Conservation (phyloP, 805 yeast genomes). For the Zygotorulaspora danielsina region DNA sequence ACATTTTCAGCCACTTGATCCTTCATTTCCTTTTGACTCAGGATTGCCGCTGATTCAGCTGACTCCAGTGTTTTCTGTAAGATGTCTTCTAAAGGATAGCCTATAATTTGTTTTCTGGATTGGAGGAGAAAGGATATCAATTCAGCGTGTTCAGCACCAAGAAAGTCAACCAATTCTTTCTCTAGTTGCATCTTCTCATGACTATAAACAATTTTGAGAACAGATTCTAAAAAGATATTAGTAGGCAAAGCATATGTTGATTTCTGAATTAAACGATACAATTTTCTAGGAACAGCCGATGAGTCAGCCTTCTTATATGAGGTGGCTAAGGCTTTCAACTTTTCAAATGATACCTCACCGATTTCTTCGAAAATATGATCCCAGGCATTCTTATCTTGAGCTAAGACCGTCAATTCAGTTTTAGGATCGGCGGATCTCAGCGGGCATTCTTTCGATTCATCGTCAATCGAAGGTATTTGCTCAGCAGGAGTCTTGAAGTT, state of each 20-base stretch:
- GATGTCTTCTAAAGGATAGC: conserved; percentile 20
- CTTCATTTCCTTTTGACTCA: conserved; percentile 54
- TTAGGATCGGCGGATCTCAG: conserved; percentile 33
- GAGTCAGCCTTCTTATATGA: conserved; percentile 14
- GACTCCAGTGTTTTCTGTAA: conserved; percentile 19
- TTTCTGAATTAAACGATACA: conserved; percentile 16
- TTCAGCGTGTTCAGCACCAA: conserved; percentile 86
- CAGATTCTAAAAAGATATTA: conserved; percentile 33
- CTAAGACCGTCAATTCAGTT: conserved; percentile 30
- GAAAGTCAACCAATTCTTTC: conserved; percentile 65
- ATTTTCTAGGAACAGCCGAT: conserved; percentile 17
- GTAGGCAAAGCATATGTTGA: conserved; percentile 32
- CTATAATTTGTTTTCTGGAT: conserved; percentile 14
- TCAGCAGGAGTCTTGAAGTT: conserved; percentile 16
- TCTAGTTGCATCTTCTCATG: conserved; percentile 59
- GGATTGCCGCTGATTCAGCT: conserved; percentile 31
- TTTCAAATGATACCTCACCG: conserved; percentile 29
- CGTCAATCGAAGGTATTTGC: conserved; percentile 11
- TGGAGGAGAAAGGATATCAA: conserved; percentile 48
- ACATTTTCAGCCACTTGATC: conserved; percentile 50
- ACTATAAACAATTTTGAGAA: conserved; percentile 29
- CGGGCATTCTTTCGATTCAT: conserved; percentile 32
- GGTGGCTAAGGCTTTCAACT: conserved; percentile 21
- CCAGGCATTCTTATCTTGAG: conserved; percentile 40
- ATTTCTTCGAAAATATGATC: conserved; percentile 38